Percentiles rank a stretch among this genome's conserved stretches.
These are phyloP conservation scores for Camellia oleifera DNA, from an alignment of 179 eudicot species.

Conservation along the genomic window DNA sequence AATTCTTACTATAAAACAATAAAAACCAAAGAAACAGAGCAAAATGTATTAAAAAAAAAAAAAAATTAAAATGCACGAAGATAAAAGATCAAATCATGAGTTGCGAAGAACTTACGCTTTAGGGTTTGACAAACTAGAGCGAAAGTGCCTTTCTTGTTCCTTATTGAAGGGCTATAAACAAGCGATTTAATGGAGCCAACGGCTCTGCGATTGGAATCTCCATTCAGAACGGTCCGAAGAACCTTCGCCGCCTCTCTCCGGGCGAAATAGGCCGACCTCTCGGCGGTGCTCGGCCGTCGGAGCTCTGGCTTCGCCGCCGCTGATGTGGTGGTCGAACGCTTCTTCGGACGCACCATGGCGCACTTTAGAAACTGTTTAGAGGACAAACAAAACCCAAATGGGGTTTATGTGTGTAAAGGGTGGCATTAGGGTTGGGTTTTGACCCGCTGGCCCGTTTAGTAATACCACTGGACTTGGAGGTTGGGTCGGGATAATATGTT, in stretches of 20 bases:
- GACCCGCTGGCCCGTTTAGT: no score
- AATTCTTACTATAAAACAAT: background rate
- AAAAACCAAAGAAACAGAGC: background rate
- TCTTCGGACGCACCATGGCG: conserved; percentile 24
- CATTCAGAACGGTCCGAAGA: conserved; percentile 52
- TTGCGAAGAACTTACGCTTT: conserved; percentile 40
- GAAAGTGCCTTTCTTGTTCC: conserved; percentile 81
- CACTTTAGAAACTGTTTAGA: background rate
- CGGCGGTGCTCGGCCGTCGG: conserved; percentile 45
- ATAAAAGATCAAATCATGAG: background rate
- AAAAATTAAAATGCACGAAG: no score
- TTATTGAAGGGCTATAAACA: conserved; percentile 59
- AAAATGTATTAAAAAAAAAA: background rate
- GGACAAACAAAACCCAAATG: no score
- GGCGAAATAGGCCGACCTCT: conserved; percentile 73
- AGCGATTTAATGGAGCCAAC: conserved; percentile 76
- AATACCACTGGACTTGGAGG: no score
- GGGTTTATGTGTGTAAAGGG: no score
- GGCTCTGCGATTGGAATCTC: conserved; percentile 73
- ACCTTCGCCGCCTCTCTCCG: conserved; percentile 89
- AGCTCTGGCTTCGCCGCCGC: conserved; percentile 13
- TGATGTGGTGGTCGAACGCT: background rate
- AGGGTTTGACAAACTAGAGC: conserved; percentile 91
- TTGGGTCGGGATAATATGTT: no score
- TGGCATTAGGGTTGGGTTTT: no score